Evolutionary conservation across 208 protist species (phyloP), one percentile per base, ranked within the genome.

Genomic region (Wallacemonas collosoma): DNA sequence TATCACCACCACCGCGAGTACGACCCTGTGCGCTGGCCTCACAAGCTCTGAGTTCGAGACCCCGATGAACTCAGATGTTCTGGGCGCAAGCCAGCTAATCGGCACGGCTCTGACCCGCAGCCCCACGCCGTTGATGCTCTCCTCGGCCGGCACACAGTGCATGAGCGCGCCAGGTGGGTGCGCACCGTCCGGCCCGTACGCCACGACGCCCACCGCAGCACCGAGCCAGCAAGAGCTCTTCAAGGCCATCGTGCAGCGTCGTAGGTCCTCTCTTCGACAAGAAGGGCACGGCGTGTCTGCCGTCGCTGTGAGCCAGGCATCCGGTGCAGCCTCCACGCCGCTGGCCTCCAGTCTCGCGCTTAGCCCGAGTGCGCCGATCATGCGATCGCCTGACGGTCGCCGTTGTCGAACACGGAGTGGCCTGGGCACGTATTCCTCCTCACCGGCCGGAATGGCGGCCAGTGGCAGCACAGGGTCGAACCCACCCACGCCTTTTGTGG

Each of bases 41-140:
- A 70, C 76, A 1, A 53, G 54, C 60, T 80, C 76, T 0, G 76
- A 76, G 40, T 36, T 73, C 12, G 71, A 66, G 9, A 80, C 76
- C 14, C 76, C 76, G 41, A 43, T 68, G 35, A 80, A 68, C 76
- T 40, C 50, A 7, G 71, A 57, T 0, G 39, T 72, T 11, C 55
- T 35, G 11, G 8, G n/a, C 38, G 17, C 1, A n/a, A 43, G 57
- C 38, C 57, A 51, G 60, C 7, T 48, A 6, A 48, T 41, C 60
- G 40, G 8, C 38, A 11, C 60, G 36, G 60, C 40, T 41, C 3
- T 8, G 40, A 51, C 60, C 12, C 1, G 38, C 36, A 65, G 60
- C 60, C 12, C 60, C 41, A 50, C 43, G 43, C 56, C 56, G 35
- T 38, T 43, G 56, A 62, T 62, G 56, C 15, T 50, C 7, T 43